Conservation (phyloP, 73 alveolate species). For the Blepharisma stoltei region DNA sequence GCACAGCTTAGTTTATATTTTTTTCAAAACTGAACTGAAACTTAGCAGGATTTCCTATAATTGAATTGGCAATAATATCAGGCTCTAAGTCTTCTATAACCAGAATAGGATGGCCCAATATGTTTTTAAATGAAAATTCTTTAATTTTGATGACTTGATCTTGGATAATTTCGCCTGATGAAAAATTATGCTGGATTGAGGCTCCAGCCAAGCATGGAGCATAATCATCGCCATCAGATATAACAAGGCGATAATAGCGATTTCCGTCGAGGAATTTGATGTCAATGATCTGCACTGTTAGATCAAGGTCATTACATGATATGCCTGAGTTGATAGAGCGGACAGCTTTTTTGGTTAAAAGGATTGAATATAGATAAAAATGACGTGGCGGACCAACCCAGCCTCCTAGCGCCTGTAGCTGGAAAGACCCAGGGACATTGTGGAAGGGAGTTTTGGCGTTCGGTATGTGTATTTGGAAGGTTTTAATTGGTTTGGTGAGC, state of each 20-base stretch:
- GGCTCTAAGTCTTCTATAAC: constrained; percentile 12
- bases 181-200: not conserved
- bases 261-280: not conserved
- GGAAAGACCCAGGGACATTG: no score
- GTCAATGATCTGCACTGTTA: constrained; percentile 23
- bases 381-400: no score
- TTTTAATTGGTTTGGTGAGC: no score
- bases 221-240: not conserved
- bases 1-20: no score
- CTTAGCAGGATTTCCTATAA: not conserved
- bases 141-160: not conserved
- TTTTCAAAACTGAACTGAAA: not conserved
- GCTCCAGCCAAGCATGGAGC: not conserved
- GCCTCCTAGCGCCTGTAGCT: no score
- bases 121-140: not conserved
- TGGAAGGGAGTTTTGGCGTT: no score
- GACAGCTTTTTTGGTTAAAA: no score
- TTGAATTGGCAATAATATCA: not conserved
- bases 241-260: not conserved
- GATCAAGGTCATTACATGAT: no score
- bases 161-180: not conserved
- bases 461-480: no score
- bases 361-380: no score
- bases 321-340: no score
- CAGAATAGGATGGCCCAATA: not conserved